Base-by-base conservation (phyloP, 371 early-diverging fungal species). In the Lichtheimia ramosa region DNA sequence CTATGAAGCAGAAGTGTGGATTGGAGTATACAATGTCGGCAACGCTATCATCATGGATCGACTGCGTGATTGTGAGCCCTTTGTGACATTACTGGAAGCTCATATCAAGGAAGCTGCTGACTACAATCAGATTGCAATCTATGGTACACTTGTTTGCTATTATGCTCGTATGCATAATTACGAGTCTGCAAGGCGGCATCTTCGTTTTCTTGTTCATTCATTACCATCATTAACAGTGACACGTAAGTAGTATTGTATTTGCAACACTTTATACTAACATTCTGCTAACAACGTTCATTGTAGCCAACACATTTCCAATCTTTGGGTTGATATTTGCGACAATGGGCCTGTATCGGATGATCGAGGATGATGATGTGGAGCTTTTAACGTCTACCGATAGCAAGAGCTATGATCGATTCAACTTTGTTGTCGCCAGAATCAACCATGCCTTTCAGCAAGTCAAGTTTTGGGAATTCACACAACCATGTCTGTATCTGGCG, bases 401-500 rank as follows among this genome's bases (percentile, higher is more conserved):
- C 40, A 34, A 57, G 34, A 64, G 50, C 48, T 70, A 65, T 58
- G 71, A 74, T 20, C 59, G 59, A 23, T 70, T 74, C 56, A 62
- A 61, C 27, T 48, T 54, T 7, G 70, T 63, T 14, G 51, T 74
- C 10, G 64, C 69, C 5, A 34, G 64, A 21, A 62, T 74, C 34
- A 74, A 74, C 43, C 62, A 65, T 53, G 74, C 69, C 1, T 74
- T 74, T 34, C 74, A 74, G 28, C 70, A 66, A 42, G 71, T 70
- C 39, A 74, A 74, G 49, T 70, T 74, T 20, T 74, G 74, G 74
- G 74, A 74, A 50, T 74, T 74, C 28, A 68, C 69, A 13, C 66
- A 74, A n/a, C 74, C 74, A 15, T 65, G 71, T 51, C 34, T 74
- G 14, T 74, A 70, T 34, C 62, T 74, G 13, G 74, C 74, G n/a